Base-by-base conservation (phyloP, 106 monocot genomes). In the Apostasia ramifera region DNA sequence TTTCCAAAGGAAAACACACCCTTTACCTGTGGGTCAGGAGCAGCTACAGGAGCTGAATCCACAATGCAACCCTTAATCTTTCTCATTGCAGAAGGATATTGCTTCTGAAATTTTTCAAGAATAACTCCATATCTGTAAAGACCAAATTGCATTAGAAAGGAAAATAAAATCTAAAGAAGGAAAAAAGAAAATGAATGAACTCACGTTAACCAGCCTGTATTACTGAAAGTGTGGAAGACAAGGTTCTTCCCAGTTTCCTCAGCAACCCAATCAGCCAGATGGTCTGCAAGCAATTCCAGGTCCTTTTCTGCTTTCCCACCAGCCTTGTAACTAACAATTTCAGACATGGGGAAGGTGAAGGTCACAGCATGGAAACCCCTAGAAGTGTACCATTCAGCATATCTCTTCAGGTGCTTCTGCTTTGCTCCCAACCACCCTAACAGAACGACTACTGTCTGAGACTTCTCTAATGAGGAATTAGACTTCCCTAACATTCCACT, bases 181-280 rank as follows among this genome's bases (percentile, higher is more conserved):
- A 37, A 2, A 8, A 48, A 49, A 48, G 6, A 15, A 38, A 67
- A 39, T 43, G 39, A 63, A 57, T 40, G 5, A 48, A 8, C 67
- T 41, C 74, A 94, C 91, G 75, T 91, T 46, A 98, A 61, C 92
- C 92, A 98, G 26, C 97, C 90, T 0, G 97, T 98, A 60, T 98
- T 98, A 67, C 92, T 98, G 69, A 98, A 98, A 41, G 92, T 98
- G 62, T 98, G 97, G 63, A 98, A 98, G n/a, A 98, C 79, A 62
- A 98, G 57, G 11, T 83, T 84, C 63, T 92, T 92, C 66, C 80
- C 90, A 11, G 53, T 69, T 77, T 97, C 97, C 64, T 98, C 92
- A 2, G 69, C 68, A 43, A 92, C 81, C 80, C 87, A 98, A 48
- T 63, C 90, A 12, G 83, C 85, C 10, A 98, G 62, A 85, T 98